Conservation (phyloP, 305 asterid species). For the Plantago lanceolata region DNA sequence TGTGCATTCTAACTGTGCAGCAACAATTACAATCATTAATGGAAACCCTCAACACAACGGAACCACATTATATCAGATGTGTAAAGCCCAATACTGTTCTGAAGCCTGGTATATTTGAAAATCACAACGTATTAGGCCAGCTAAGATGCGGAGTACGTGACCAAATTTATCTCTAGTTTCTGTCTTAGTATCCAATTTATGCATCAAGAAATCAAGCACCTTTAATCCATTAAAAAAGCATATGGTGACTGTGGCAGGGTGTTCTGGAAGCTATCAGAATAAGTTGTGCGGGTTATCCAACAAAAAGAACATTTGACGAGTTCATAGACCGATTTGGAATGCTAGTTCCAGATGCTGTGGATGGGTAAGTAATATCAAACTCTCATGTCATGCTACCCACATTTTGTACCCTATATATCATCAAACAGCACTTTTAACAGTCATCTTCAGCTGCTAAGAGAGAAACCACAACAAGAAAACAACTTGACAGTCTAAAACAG, state of each 20-base stretch:
- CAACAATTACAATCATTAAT: constrained; percentile 92
- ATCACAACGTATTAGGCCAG: constrained; percentile 76
- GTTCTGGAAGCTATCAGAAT: constrained; percentile 96
- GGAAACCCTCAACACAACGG: constrained; percentile 91
- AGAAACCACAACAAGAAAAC: no score
- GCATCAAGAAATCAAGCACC: not conserved
- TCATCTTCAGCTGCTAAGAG: constrained; percentile 12
- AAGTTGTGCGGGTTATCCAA: constrained; percentile 97
- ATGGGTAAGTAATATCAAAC: constrained; percentile 51
- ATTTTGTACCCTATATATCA: constrained; percentile 16
- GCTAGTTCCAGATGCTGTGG: constrained; percentile 78
- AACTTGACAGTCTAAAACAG: not conserved
- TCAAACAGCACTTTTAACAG: constrained; percentile 1
- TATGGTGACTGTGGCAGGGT: constrained; percentile 57
- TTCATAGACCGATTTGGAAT: constrained; percentile 92
- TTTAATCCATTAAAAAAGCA: constrained; percentile 26
- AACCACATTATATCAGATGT: constrained; percentile 96
- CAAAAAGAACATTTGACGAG: constrained; percentile 87
- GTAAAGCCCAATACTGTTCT: constrained; percentile 86
- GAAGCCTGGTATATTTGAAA: constrained; percentile 96
- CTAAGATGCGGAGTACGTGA: constrained; percentile 90
- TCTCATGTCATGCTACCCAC: constrained; percentile 22
- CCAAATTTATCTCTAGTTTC: constrained; percentile 15
- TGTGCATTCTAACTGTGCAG: constrained; percentile 42
- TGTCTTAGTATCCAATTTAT: constrained; percentile 8